Evolutionary conservation across 2,329 filamentous ascomycete species (phyloP).

Genomic region (Ophiocordyceps camponoti-floridani): DNA sequence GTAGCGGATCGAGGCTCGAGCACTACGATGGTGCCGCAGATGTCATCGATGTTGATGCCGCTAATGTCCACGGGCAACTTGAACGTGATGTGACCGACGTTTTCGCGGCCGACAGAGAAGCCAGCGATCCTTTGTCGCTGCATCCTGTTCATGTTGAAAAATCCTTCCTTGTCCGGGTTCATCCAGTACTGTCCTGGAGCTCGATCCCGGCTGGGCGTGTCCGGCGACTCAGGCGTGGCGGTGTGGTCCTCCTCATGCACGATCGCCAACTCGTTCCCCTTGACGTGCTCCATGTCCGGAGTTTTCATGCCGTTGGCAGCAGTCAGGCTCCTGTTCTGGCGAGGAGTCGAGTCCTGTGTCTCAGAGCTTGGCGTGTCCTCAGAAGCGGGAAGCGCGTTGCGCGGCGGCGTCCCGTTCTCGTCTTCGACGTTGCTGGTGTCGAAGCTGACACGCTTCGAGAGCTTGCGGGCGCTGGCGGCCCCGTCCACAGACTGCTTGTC

Average conservation of each 20-base stretch:
- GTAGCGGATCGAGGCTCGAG: slow-evolving; percentile 67
- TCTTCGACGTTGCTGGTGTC: slow-evolving; percentile 40
- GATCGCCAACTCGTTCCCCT: slow-evolving; percentile 58
- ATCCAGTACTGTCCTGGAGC: slow-evolving; percentile 74
- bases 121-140: slow-evolving; percentile 57
- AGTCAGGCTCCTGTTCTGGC: slow-evolving; percentile 34
- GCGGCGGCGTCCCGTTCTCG: slow-evolving; percentile 16
- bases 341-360: slow-evolving; percentile 18
- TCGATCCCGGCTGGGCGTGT: slow-evolving; percentile 16
- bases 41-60: slow-evolving; percentile 58
- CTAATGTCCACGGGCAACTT: slow-evolving; percentile 68
- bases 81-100: slow-evolving; percentile 70
- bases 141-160: slow-evolving; percentile 62
- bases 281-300: slow-evolving; percentile 53
- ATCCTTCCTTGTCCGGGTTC: slow-evolving; percentile 54
- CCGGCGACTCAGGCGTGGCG: slow-evolving; percentile 11
- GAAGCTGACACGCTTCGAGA: slow-evolving; percentile 84
- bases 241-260: slow-evolving; percentile 51
- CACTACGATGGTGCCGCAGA: slow-evolving; percentile 59
- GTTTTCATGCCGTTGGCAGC: slow-evolving; percentile 16
- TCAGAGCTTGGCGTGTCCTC: slow-evolving; percentile 12
- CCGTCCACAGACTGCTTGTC: slow-evolving; percentile 24
- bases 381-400: slow-evolving; percentile 16
- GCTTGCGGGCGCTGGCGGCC: slow-evolving; percentile 28
- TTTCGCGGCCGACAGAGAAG: slow-evolving; percentile 68